These are phyloP conservation scores for Coemansia sp. DNA, from an alignment of 371 early-diverging fungal genomes.

Conservation along the genomic window DNA sequence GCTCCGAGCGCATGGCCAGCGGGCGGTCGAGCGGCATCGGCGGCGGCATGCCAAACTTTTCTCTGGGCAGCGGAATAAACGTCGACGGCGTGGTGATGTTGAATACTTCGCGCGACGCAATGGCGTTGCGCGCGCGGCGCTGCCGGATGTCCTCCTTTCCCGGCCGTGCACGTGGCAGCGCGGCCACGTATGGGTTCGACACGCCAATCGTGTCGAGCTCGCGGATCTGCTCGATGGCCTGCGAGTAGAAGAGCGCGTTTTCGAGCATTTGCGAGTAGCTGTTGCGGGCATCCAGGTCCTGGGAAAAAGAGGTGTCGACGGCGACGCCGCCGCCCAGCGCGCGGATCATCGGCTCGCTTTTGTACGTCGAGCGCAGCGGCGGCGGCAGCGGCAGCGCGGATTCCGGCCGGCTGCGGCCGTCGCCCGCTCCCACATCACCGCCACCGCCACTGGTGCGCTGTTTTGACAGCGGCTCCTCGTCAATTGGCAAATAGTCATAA, in stretches of 20 bases:
- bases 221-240: conserved; percentile 37
- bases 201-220: conserved; percentile 22
- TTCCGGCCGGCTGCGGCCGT: neutral
- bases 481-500: conserved; percentile 19
- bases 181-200: conserved; percentile 15
- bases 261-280: conserved; percentile 46
- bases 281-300: conserved; percentile 12
- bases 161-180: conserved; percentile 32
- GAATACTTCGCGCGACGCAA: conserved; percentile 43
- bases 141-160: conserved; percentile 44
- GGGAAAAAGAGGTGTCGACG: neutral
- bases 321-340: neutral
- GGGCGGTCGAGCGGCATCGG: conserved; percentile 7
- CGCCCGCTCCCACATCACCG: neutral
- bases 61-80: conserved; percentile 21
- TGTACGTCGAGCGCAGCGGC: conserved; percentile 32
- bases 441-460: conserved; percentile 6
- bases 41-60: conserved; percentile 4
- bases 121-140: conserved; percentile 41
- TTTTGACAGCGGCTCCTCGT: conserved; percentile 4
- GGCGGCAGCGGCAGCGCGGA: conserved; percentile 7
- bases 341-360: conserved; percentile 40
- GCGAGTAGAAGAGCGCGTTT: conserved; percentile 46
- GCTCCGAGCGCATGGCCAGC: conserved; percentile 42
- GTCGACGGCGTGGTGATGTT: conserved; percentile 29